A percentile compares a stretch with the other conserved stretches of the same genome.
phyloP scores from a whole-genome alignment of 352 stramenopile species.

The Phytophthora meadii region DNA sequence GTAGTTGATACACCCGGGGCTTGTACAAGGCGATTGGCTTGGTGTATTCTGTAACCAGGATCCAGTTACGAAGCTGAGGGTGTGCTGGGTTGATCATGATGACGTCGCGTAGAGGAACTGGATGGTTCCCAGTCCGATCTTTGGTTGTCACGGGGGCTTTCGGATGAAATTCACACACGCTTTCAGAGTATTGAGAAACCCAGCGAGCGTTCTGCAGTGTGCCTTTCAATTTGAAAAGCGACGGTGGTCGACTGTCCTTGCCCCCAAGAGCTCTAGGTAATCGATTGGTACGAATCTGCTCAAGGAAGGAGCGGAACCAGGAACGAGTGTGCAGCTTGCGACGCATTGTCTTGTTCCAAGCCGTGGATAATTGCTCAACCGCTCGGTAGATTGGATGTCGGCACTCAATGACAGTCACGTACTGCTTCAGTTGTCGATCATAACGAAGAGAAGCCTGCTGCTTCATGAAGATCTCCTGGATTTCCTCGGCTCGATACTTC shows the following conservation, averaged over 20 bases:
- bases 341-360: conserved; percentile 90
- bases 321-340: conserved; percentile 83
- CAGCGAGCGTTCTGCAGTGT: conserved; percentile 81
- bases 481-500: conserved; percentile 91
- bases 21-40: conserved; percentile 80
- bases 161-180: conserved; percentile 68
- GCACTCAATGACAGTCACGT: conserved; percentile 90
- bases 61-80: conserved; percentile 64
- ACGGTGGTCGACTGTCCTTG: conserved; percentile 42
- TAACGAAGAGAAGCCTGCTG: conserved; percentile 89
- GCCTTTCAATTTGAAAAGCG: conserved; percentile 85
- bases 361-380: conserved; percentile 49
- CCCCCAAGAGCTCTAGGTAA: conserved; percentile 44
- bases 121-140: conserved; percentile 49
- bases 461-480: conserved; percentile 94
- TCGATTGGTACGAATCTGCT: conserved; percentile 77
- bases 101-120: conserved; percentile 39
- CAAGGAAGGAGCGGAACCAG: conserved; percentile 92
- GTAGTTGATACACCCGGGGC: conserved; percentile 85
- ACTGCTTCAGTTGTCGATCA: conserved; percentile 86
- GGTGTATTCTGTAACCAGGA: conserved; percentile 71
- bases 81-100: conserved; percentile 70
- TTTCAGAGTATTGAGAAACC: conserved; percentile 69
- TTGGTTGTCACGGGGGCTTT: conserved; percentile 85
- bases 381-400: conserved; percentile 93